These are phyloP conservation scores for Vigna mungo DNA, from an alignment of 306 rosid species.

Conservation along the genomic window DNA sequence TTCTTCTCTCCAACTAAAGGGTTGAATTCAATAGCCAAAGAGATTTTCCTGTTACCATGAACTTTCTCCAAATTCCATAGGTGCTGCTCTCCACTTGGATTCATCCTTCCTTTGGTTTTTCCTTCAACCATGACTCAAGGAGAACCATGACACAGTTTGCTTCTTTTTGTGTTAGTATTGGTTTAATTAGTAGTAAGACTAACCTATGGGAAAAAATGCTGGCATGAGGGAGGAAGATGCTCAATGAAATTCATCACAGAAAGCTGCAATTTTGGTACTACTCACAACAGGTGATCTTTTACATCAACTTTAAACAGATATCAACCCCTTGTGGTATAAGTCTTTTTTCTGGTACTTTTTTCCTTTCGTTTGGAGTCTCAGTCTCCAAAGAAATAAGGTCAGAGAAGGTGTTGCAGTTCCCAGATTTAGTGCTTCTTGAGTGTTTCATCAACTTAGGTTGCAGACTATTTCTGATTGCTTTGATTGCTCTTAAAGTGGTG, in stretches of 20 bases:
- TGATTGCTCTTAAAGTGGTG: not conserved
- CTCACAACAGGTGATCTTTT: conserved; percentile 44
- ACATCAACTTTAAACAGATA: conserved; percentile 17
- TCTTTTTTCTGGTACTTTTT: not conserved
- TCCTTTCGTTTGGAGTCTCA: not conserved
- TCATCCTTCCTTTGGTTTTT: conserved; percentile 56
- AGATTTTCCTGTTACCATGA: conserved; percentile 67
- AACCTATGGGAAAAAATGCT: conserved; percentile 53
- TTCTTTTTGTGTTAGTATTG: conserved; percentile 33
- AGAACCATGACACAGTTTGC: conserved; percentile 36
- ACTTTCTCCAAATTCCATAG: conserved; percentile 49
- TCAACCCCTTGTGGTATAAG: conserved; percentile 18
- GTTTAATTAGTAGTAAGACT: conserved; percentile 13
- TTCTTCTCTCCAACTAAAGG: conserved; percentile 56
- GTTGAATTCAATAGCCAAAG: conserved; percentile 49
- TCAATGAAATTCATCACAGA: conserved; percentile 67
- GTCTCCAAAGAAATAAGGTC: conserved; percentile 2
- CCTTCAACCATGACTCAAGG: conserved; percentile 38
- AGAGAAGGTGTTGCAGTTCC: conserved; percentile 29
- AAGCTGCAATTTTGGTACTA: conserved; percentile 50
- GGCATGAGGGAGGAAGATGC: conserved; percentile 54
- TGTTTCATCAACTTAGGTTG: not conserved
- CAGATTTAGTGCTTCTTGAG: conserved; percentile 37
- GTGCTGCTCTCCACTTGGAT: conserved; percentile 53
- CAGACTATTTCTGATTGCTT: conserved; percentile 12